These are phyloP conservation scores for Mycena citricolor DNA, from an alignment of 1,284 basidiomycete genomes.

Conservation along the genomic window DNA sequence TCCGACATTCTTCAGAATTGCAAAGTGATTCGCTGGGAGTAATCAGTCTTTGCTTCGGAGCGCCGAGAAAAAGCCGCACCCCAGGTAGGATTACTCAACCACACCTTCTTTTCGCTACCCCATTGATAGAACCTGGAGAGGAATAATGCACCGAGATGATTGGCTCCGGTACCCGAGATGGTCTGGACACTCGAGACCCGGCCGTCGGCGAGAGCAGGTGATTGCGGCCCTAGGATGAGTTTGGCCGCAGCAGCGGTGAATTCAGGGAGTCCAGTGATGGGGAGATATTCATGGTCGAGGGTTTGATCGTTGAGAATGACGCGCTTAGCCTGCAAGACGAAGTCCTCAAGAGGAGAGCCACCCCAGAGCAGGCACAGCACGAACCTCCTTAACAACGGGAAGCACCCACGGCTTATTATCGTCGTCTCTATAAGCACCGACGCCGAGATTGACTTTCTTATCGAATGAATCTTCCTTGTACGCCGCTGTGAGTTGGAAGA, in stretches of 20 bases:
- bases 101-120: constrained; percentile 62
- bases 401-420: constrained; percentile 86
- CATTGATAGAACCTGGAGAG: constrained; percentile 83
- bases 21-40: constrained; percentile 80
- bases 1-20: constrained; percentile 84
- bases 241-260: constrained; percentile 81
- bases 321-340: constrained; percentile 72
- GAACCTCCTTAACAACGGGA: constrained; percentile 87
- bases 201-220: constrained; percentile 70
- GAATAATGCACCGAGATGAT: constrained; percentile 91
- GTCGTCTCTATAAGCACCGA: constrained; percentile 89
- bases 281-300: constrained; percentile 92
- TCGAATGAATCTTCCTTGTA: constrained; percentile 82
- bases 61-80: constrained; percentile 48
- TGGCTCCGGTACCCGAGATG: constrained; percentile 94
- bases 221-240: constrained; percentile 78
- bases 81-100: constrained; percentile 92
- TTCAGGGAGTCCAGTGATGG: constrained; percentile 85
- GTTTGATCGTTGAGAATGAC: constrained; percentile 69
- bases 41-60: constrained; percentile 3
- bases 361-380: constrained; percentile 24
- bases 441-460: constrained; percentile 90
- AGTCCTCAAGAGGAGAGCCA: constrained; percentile 2
- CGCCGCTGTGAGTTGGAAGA: constrained; percentile 88
- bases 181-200: constrained; percentile 83